Base-by-base conservation (phyloP, 352 stramenopile species). In the Globisporangium nodosum region DNA sequence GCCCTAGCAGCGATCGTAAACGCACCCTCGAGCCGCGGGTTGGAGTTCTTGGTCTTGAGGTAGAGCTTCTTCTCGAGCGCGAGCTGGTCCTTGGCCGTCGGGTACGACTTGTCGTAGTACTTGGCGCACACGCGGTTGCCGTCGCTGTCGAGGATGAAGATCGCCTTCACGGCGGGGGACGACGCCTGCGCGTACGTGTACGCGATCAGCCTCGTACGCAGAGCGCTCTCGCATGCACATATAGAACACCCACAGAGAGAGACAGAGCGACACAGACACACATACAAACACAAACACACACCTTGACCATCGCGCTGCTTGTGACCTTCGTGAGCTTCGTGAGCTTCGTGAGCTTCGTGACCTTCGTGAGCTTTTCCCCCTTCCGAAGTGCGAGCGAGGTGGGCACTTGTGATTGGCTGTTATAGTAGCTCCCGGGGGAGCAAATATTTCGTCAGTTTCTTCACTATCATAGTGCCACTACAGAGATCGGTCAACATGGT, bases 41-140 rank as follows among this genome's bases (percentile, higher is more conserved):
- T 95, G 21, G 80, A 87, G 70, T 92, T 94, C 70, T 96, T 96
- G 47, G 86, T 96, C 74, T 97, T 97, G 46, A 79, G 64, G 71
- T 85, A 93, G 42, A 97, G 73, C 71, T 94, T 96, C 66, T 93
- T 93, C 74, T 97, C 88, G 45, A 96, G 81, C 47, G 73, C 78
- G 39, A 91, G 69, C 62, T 97, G 87, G 46, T 94, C 86, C 70
- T 92, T 96, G 47, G 85, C 66, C 21, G 84, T 82, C 60, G 81
- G 81, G 65, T 94, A 94, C 65, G 81, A 87, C 69, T 91, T 90
- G 69, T 96, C 86, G 57, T 96, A 97, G 77, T 96, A 96, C 79
- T 97, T 97, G 69, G 88, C 86, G 54, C 87, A 93, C 61, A 97
- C 76, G 57, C 88, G 86, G 58, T 87, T 93, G 57, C 88, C 88